Base-by-base conservation (phyloP, 352 stramenopile species). In the Poterioochromonas sp. region DNA sequence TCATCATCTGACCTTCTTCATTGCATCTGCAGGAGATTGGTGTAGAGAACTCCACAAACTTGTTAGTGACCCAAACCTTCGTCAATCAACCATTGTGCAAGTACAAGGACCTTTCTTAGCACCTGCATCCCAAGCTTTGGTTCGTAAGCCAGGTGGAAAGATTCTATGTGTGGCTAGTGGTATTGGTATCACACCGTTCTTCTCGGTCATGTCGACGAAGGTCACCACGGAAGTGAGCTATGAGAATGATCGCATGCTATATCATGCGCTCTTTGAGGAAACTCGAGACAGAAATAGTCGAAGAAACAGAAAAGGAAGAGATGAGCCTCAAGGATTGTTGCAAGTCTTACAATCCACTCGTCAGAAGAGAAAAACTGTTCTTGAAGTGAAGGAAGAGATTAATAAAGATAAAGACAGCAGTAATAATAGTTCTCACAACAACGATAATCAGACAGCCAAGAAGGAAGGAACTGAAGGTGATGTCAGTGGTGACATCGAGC, bases 151-250 rank as follows among this genome's bases (percentile, higher is more conserved):
- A n/a, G 8, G 18, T 1, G 8, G 11, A 44, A 43, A 26, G 18
- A 43, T 44, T 32, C 11, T 71, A 29, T 29, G 11, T 11, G 35
- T 71, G 8, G 62, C 62, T 3, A 49, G 35, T 43, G 62, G 62
- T 49, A 71, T 71, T 43, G 62, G 62, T 26, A 71, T 71, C 40
- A 71, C 62, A 5, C 62, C 62, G 11, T 71, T 71, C 62, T 71
- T 71, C 32, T 44, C 15, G 2, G 15, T 71, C 3, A 71, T 71
- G 62, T 11, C 62, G 8, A 47, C 62, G 2, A 40, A 44, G 32
- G 62, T 71, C 11, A 44, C 62, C 32, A 29, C 12, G 3, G 62
- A 71, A 29, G 8, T 35, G 20, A 71, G 26, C 34, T 37, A 37
- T 8, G 62, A 71, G 35, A 11, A 40, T 11, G 62, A 71, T 26